Evolutionary conservation across 345 rosid species (phyloP).

Genomic region (Luvunga scandens): DNA sequence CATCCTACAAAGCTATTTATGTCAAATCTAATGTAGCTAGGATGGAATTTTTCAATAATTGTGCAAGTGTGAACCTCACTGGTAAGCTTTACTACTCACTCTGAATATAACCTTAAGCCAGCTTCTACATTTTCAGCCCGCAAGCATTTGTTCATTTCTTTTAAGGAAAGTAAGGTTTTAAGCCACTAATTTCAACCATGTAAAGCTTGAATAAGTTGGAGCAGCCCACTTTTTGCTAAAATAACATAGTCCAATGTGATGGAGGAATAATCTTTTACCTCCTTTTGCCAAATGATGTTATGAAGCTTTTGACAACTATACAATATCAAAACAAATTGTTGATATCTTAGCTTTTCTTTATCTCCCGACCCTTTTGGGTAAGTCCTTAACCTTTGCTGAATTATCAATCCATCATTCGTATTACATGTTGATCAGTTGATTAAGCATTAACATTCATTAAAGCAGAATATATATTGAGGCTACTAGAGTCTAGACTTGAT

Average conservation of each 20-base stretch:
- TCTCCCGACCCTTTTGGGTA: not conserved
- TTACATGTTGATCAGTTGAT: not conserved
- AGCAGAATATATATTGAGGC: slow-evolving; percentile 1
- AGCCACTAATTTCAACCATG: slow-evolving; percentile 5
- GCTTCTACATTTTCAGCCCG: slow-evolving; percentile 2
- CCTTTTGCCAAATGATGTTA: slow-evolving; percentile 13
- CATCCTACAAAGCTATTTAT: not conserved
- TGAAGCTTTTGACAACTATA: slow-evolving; percentile 22
- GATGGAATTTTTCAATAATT: not conserved
- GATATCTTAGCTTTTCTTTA: slow-evolving; percentile 15
- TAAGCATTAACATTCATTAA: slow-evolving; percentile 8
- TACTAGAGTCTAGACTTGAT: not conserved
- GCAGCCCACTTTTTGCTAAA: not conserved
- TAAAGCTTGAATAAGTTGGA: slow-evolving; percentile 16
- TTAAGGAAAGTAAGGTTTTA: not conserved
- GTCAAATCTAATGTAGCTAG: slow-evolving; percentile 1
- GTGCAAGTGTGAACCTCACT: slow-evolving; percentile 1
- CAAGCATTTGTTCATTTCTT: slow-evolving; percentile 14
- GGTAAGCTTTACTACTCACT: not conserved
- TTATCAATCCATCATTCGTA: not conserved
- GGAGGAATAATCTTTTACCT: slow-evolving; percentile 21
- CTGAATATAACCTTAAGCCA: not conserved
- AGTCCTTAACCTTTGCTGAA: slow-evolving; percentile 11
- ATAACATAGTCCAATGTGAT: slow-evolving; percentile 3
- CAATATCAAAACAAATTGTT: not conserved